A percentile compares a stretch with the other conserved stretches of the same genome.
These are phyloP conservation scores for Neopestalotiopsis rosae DNA, from an alignment of 2,329 filamentous ascomycete genomes.

Conservation along the genomic window DNA sequence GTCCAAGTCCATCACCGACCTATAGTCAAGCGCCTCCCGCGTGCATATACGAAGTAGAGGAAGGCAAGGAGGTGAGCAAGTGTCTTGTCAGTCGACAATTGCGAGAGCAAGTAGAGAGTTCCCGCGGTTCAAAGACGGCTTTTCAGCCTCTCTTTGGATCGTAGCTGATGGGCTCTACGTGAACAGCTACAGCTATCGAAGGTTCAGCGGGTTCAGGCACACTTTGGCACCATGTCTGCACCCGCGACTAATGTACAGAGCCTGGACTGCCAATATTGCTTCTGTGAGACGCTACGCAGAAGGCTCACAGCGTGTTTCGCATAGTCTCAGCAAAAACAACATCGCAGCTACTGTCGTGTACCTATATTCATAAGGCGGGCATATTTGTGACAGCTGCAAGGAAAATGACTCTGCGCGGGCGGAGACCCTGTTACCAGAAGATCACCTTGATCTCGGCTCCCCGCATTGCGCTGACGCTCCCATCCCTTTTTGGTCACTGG, in stretches of 20 bases:
- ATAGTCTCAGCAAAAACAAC: slow-evolving; percentile 8
- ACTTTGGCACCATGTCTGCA: background rate
- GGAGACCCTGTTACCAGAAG: background rate
- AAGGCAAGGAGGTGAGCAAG: background rate
- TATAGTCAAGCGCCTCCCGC: slow-evolving; percentile 7
- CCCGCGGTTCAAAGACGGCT: background rate
- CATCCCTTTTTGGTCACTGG: background rate
- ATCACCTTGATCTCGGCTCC: slow-evolving; percentile 11
- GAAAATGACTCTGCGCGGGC: background rate
- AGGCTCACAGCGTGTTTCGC: background rate
- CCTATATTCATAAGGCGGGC: background rate
- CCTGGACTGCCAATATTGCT: background rate
- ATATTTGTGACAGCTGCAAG: background rate
- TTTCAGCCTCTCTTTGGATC: background rate
- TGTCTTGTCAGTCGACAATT: no score
- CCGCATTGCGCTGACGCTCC: slow-evolving; percentile 8
- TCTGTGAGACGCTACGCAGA: slow-evolving; percentile 1
- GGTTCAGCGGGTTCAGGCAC: background rate
- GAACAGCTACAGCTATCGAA: background rate
- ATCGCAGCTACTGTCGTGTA: background rate
- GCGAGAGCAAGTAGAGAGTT: background rate
- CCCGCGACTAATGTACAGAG: slow-evolving; percentile 1
- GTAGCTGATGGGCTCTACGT: background rate
- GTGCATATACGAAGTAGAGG: slow-evolving; percentile 11
- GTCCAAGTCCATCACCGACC: background rate